phyloP scores from a whole-genome alignment of 2,329 filamentous ascomycete species.

The Lasiodiplodia sp. region DNA sequence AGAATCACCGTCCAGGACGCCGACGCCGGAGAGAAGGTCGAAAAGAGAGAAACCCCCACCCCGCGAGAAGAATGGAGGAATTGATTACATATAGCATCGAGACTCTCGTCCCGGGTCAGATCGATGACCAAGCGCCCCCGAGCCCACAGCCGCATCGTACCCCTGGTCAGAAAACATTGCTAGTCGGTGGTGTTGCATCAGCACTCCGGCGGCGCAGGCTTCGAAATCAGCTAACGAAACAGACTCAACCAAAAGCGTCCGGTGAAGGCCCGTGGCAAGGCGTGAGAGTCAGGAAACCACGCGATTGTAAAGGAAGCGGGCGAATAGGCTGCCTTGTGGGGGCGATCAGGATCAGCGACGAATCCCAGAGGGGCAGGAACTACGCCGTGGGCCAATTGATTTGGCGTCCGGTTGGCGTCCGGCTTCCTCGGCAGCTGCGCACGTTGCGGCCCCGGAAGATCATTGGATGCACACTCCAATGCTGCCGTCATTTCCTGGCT shows the following conservation, averaged over 20 bases:
- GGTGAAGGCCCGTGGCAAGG: background rate
- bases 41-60: background rate
- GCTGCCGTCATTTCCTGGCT: background rate
- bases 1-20: background rate
- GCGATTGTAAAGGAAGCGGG: background rate
- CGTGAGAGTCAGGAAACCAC: background rate
- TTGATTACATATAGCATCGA: background rate
- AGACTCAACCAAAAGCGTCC: background rate
- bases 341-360: conserved; percentile 7
- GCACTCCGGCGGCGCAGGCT: background rate
- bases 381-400: background rate
- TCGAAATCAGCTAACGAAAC: background rate
- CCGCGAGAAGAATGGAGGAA: background rate
- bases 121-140: background rate
- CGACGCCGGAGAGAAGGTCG: background rate
- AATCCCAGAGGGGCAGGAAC: background rate
- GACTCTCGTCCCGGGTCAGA: background rate
- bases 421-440: conserved; percentile 11
- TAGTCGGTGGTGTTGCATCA: background rate
- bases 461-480: background rate
- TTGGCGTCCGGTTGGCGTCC: conserved; percentile 6
- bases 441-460: background rate
- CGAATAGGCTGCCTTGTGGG: conserved; percentile 2
- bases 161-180: background rate
- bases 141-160: background rate